Base-by-base conservation (phyloP, 1,139 yeast genomes). In the Suhomyces ambrosiae region DNA sequence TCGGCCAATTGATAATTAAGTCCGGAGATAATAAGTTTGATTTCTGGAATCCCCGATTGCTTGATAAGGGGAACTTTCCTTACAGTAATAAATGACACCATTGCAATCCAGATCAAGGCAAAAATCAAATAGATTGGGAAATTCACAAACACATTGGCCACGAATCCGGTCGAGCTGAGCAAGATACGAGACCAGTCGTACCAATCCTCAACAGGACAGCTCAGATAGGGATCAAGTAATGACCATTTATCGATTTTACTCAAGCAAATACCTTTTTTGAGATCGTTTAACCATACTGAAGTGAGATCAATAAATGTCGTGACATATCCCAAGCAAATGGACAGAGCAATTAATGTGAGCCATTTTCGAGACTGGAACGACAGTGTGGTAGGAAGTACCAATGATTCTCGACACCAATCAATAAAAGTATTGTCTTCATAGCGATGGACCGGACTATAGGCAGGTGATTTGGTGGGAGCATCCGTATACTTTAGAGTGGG, bases 1-100 rank as follows among this genome's bases (percentile, higher is more conserved):
- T 62, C 63, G 9, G 63, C 52, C 13, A 67, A 41, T 27, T 58
- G 49, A 42, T 77, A 66, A 35, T 73, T 71, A 50, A 74, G 67
- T 3, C 89, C 90, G 2, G 80, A 74, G n/a, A 83, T 68, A 22
- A 81, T 74, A 35, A 79, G 63, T 48, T 79, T 80, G 36, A 82
- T 71, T 51, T 84, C 92, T 2, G 88, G 78, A 19, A 86, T 82
- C 3, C 95, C 95, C 35, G 85, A 78, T 50, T 76, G 78, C 25
- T 70, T 65, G 21, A 82, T 74, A 35, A 68, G 61, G 0, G 75
- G 74, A 7, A 76, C 74, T 34, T 54, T 48, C 16, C 48, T 50
- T 8, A 55, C 45, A 4, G 72, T 55, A 22, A 68, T 55, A 35
- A 53, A 58, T 7, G 67, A 59, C 3, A 74, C 74, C 1, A 52